Base-by-base conservation (phyloP, 148 eudicot genomes). In the Rhododendron mucronatum region DNA sequence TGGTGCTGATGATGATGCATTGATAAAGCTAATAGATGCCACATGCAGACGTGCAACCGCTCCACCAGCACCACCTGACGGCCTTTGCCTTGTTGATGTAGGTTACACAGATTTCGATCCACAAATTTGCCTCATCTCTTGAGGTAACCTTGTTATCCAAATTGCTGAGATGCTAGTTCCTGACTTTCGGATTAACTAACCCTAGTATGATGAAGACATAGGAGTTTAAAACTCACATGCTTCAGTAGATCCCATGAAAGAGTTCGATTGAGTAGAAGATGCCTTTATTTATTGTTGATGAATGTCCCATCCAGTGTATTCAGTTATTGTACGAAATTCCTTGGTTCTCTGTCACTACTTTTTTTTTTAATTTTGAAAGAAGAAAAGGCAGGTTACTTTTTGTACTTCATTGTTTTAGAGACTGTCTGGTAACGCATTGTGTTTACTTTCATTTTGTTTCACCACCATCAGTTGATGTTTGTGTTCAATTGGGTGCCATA, bases 41-140 rank as follows among this genome's bases (percentile, higher is more conserved):
- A 92, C 98, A 2, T 95, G 99, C 86, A 85, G 99, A 73, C 98
- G 97, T 21, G 99, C 99, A 37, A 96, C 99, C 21, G 98, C 99
- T n/a, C 99, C 99, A 20, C 99, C 99, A 28, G 98, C 99, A n/a
- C 98, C 99, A 0, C 98, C 99, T 45, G 95, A 96, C 83, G 99
- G 99, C 65, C 97, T 96, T 81, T 96, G 99, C 92, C 94, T 96
- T 55, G 95, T 95, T 48, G 97, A 96, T 84, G 98, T 96, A 14
- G 99, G 99, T 47, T 96, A 96, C 59, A 84, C 91, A 1, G 96
- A 96, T 18, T 96, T 94, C 74, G 89, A 94, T 65, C 87, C 86
- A 26, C 81, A 85, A 30, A 77, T 16, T 53, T 94, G 98, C 89
- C 87, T 93, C 47, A 91, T 96, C 83, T 85, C 47, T n/a, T 91